Conservation (phyloP, 2,329 filamentous ascomycete species). For the Stemphylium vesicarium region DNA sequence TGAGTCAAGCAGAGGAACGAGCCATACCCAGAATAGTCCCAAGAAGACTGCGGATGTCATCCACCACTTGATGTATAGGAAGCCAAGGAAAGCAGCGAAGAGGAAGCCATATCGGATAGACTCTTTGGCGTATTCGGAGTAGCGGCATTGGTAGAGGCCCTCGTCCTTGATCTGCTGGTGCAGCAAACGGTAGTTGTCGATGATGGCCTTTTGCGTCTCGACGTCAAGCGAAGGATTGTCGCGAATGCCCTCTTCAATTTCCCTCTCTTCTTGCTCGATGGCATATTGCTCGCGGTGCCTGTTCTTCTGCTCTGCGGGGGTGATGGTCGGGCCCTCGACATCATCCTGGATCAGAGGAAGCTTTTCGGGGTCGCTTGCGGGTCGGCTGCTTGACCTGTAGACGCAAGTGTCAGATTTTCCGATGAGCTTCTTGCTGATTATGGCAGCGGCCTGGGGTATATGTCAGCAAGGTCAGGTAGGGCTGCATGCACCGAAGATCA, state of each 20-base stretch:
- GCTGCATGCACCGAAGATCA: constrained; percentile 8
- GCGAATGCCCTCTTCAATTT: constrained; percentile 46
- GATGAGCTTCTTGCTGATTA: constrained; percentile 35
- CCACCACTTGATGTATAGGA: constrained; percentile 62
- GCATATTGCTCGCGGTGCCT: constrained; percentile 40
- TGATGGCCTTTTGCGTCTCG: constrained; percentile 62
- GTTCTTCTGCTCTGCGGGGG: constrained; percentile 22
- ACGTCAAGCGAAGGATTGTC: constrained; percentile 60
- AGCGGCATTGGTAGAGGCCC: constrained; percentile 66
- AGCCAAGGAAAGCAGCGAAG: constrained; percentile 57
- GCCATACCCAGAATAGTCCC: constrained; percentile 64
- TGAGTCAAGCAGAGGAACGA: neutral
- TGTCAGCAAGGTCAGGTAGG: constrained; percentile 24
- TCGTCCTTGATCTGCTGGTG: constrained; percentile 62
- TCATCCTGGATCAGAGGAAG: constrained; percentile 24
- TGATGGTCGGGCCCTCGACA: constrained; percentile 4
- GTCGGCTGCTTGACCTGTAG: constrained; percentile 21
- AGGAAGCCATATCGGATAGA: constrained; percentile 60
- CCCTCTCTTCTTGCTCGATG: constrained; percentile 43
- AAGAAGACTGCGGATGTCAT: constrained; percentile 63
- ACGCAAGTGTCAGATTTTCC: constrained; percentile 29
- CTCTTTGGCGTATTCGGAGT: constrained; percentile 65
- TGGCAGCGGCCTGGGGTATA: constrained; percentile 30
- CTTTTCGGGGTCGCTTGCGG: constrained; percentile 30
- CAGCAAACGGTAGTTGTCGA: constrained; percentile 61